A percentile compares a stretch with the other conserved stretches of the same genome.
Evolutionary conservation across 2,329 filamentous ascomycete species (phyloP).

Genomic region (Neocatenulostroma microsporum): DNA sequence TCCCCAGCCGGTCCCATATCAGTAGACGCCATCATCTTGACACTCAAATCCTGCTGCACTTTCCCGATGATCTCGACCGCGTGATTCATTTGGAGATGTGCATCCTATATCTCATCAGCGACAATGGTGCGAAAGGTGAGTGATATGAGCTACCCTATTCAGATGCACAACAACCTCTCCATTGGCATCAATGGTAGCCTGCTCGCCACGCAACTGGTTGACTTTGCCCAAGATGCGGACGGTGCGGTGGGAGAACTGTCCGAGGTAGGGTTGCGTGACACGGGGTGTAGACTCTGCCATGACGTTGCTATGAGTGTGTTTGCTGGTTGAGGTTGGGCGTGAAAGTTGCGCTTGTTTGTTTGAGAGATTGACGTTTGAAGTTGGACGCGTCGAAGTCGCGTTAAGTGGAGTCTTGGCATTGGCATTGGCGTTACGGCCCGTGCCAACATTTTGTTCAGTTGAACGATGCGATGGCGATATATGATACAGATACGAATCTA

Average conservation of each 20-base stretch:
- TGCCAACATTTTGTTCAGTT: too few relatives aligned
- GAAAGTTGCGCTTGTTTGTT: conserved; percentile 2
- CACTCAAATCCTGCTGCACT: conserved; percentile 62
- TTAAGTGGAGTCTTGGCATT: too few relatives aligned
- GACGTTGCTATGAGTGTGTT: too few relatives aligned
- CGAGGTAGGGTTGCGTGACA: conserved; percentile 71
- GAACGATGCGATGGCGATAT: too few relatives aligned
- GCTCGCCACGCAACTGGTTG: conserved; percentile 69
- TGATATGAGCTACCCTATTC: conserved; percentile 54
- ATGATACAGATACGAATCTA: too few relatives aligned
- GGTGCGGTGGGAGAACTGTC: conserved; percentile 60
- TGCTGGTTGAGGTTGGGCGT: background rate
- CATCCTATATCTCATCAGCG: conserved; percentile 51
- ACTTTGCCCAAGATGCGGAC: conserved; percentile 85
- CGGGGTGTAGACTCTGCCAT: conserved; percentile 76
- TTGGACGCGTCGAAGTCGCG: too few relatives aligned
- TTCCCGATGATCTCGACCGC: conserved; percentile 72
- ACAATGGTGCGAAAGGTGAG: too few relatives aligned
- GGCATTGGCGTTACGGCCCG: too few relatives aligned
- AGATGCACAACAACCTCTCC: conserved; percentile 68
- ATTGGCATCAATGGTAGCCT: conserved; percentile 69
- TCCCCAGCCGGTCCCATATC: conserved; percentile 55
- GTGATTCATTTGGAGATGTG: conserved; percentile 61
- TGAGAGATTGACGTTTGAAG: too few relatives aligned
- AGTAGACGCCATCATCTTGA: conserved; percentile 61